These are phyloP conservation scores for Pharnaceum exiguum DNA, from an alignment of 148 eudicot species.

Conservation along the genomic window DNA sequence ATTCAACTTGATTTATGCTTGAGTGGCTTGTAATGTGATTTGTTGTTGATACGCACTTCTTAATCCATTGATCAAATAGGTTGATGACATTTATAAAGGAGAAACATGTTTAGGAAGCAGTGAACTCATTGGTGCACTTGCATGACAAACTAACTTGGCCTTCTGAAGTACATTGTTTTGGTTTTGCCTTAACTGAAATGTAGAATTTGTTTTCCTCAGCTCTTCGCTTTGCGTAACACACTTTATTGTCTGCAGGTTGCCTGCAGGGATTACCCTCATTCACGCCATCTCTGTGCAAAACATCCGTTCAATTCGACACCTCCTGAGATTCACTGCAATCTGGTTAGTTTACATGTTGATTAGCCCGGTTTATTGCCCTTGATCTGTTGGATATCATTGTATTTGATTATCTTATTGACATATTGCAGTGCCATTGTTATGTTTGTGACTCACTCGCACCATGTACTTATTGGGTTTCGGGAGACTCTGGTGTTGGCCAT, in stretches of 20 bases:
- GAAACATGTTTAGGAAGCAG: no score
- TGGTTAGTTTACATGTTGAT: slow-evolving; percentile 31
- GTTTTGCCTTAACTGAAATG: no score
- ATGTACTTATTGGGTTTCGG: slow-evolving; percentile 69
- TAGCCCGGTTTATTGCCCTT: slow-evolving; percentile 2
- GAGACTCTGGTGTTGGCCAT: slow-evolving; percentile 47
- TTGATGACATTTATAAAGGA: no score
- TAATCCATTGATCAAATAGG: no score
- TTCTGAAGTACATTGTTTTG: no score
- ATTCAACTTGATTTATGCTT: neutral
- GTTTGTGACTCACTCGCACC: slow-evolving; percentile 92
- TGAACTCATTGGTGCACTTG: no score
- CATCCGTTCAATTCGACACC: slow-evolving; percentile 65
- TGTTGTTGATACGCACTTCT: neutral
- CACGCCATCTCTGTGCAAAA: slow-evolving; percentile 88
- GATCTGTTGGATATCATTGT: neutral
- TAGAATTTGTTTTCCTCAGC: no score
- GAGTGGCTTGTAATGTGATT: neutral
- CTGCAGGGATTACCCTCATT: slow-evolving; percentile 94
- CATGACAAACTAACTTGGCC: no score
- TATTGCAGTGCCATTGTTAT: slow-evolving; percentile 92
- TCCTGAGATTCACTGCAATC: slow-evolving; percentile 55
- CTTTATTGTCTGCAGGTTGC: slow-evolving; percentile 59
- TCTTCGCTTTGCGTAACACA: slow-evolving; percentile 3
- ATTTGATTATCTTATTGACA: neutral